Percentiles rank a stretch among this genome's conserved stretches.
phyloP scores from a whole-genome alignment of 331 rosid genomes.

The Acacia concinna region DNA sequence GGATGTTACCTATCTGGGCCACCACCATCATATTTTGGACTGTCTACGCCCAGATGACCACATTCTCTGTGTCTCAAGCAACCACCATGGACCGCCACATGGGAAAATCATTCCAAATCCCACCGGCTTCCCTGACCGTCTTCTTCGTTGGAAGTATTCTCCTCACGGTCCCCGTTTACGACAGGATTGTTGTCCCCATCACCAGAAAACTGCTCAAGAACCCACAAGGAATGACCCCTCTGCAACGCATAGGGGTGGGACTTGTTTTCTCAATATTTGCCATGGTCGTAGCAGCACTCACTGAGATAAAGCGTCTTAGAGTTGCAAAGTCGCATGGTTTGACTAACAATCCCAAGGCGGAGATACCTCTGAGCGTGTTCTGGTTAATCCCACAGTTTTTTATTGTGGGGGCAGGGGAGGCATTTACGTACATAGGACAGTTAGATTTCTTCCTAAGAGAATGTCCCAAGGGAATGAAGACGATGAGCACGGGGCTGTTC shows the following conservation, averaged over 20 bases:
- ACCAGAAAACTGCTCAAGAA: conserved; percentile 51
- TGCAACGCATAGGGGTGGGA: conserved; percentile 84
- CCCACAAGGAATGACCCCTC: conserved; percentile 72
- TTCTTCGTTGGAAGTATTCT: conserved; percentile 83
- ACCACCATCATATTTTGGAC: conserved; percentile 85
- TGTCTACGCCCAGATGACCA: conserved; percentile 82
- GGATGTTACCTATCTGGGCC: conserved; percentile 97
- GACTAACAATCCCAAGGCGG: conserved; percentile 22
- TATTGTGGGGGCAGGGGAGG: conserved; percentile 81
- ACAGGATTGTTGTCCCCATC: conserved; percentile 51
- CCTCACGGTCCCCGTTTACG: conserved; percentile 78
- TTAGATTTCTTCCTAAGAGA: conserved; percentile 82
- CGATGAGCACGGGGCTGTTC: conserved; percentile 92
- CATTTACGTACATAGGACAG: conserved; percentile 80
- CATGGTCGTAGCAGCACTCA: conserved; percentile 71
- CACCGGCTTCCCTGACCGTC: conserved; percentile 69
- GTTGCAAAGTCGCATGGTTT: conserved; percentile 43
- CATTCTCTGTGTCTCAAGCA: conserved; percentile 93
- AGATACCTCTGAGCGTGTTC: conserved; percentile 62
- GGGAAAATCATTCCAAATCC: conserved; percentile 67
- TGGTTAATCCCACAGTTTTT: conserved; percentile 80
- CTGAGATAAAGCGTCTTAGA: conserved; percentile 57
- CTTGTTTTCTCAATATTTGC: conserved; percentile 56
- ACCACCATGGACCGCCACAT: conserved; percentile 82
- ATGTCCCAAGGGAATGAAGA: conserved; percentile 92